Conservation (phyloP, 2,329 filamentous ascomycete genomes). For the Pyrenophora seminiperda region DNA sequence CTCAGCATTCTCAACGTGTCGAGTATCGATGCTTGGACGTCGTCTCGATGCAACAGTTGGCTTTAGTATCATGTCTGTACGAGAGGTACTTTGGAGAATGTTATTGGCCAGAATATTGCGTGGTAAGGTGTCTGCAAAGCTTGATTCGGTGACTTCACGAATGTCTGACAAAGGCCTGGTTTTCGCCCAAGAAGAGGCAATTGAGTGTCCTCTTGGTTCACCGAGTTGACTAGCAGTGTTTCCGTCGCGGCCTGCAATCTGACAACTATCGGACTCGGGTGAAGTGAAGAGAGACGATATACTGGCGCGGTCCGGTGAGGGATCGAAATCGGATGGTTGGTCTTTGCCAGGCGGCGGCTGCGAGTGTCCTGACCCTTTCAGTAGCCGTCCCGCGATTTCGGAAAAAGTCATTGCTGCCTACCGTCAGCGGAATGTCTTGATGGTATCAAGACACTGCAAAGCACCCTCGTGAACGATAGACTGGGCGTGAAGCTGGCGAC, state of each 20-base stretch:
- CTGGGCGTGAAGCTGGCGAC: slow-evolving; percentile 31
- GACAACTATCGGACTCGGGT: slow-evolving; percentile 17
- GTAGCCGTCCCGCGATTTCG: slow-evolving; percentile 40
- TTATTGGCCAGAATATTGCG: slow-evolving; percentile 33
- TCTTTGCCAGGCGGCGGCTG: slow-evolving; percentile 32
- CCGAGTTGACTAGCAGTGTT: slow-evolving; percentile 35
- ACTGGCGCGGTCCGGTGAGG: slow-evolving; percentile 25
- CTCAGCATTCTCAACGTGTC: slow-evolving; percentile 36
- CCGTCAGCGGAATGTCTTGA: slow-evolving; percentile 23
- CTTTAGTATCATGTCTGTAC: slow-evolving; percentile 39
- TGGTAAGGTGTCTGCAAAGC: slow-evolving; percentile 48
- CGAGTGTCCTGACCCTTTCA: slow-evolving; percentile 43
- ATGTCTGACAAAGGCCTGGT: slow-evolving; percentile 56
- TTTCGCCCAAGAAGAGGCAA: slow-evolving; percentile 40
- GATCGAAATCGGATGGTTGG: slow-evolving; percentile 17
- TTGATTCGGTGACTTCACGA: slow-evolving; percentile 57
- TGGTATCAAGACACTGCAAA: slow-evolving; percentile 7
- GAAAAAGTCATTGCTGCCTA: slow-evolving; percentile 38
- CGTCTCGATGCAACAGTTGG: slow-evolving; percentile 38
- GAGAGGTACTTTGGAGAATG: slow-evolving; percentile 31
- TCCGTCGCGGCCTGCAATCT: slow-evolving; percentile 23
- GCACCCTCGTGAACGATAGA: slow-evolving; percentile 28
- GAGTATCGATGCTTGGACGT: slow-evolving; percentile 39
- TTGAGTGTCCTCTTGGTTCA: slow-evolving; percentile 32
- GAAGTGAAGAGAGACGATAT: slow-evolving; percentile 17